Percentiles rank a stretch among this genome's conserved stretches.
Conservation (phyloP, 2,329 filamentous ascomycete species). For the Claviceps fusiformis region DNA sequence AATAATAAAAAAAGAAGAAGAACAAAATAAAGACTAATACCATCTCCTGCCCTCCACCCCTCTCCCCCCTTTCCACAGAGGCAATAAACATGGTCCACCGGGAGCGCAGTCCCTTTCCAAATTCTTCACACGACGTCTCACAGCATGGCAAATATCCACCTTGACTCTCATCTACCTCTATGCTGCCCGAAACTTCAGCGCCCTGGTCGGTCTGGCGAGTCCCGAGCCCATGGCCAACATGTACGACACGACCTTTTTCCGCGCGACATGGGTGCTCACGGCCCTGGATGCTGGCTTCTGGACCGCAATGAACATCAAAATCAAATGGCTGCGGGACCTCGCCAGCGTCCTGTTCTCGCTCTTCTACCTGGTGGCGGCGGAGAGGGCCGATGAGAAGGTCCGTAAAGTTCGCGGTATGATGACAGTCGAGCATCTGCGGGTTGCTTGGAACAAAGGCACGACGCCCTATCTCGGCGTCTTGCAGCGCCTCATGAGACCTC, state of each 20-base stretch:
- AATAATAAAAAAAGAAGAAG: too few species aligned
- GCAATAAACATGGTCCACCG: slow-evolving; percentile 79
- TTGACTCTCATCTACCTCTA: slow-evolving; percentile 87
- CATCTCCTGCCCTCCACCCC: too few species aligned
- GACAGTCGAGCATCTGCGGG: slow-evolving; percentile 80
- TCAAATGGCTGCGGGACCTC: slow-evolving; percentile 68
- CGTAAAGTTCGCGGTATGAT: slow-evolving; percentile 74
- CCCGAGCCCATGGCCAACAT: slow-evolving; percentile 90
- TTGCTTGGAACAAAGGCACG: slow-evolving; percentile 91
- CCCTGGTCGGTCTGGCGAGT: slow-evolving; percentile 77
- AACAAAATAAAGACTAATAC: too few species aligned
- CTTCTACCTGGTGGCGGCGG: slow-evolving; percentile 86
- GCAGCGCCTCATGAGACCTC: slow-evolving; percentile 59
- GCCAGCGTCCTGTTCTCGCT: slow-evolving; percentile 71
- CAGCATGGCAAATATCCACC: slow-evolving; percentile 79
- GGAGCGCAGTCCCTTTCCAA: slow-evolving; percentile 56
- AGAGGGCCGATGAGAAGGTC: slow-evolving; percentile 93
- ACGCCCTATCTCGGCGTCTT: slow-evolving; percentile 72
- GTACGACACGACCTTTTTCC: slow-evolving; percentile 84
- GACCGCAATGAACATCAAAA: slow-evolving; percentile 86
- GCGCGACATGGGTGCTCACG: slow-evolving; percentile 92
- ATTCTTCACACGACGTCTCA: slow-evolving; percentile 56
- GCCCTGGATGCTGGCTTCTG: slow-evolving; percentile 94
- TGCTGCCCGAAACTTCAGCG: slow-evolving; percentile 82
- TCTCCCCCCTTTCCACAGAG: slow-evolving; percentile 36